A percentile compares a stretch with the other conserved stretches of the same genome.
Evolutionary conservation across 2,329 filamentous ascomycete species (phyloP).

Genomic region (Stagonosporopsis rhizophila): DNA sequence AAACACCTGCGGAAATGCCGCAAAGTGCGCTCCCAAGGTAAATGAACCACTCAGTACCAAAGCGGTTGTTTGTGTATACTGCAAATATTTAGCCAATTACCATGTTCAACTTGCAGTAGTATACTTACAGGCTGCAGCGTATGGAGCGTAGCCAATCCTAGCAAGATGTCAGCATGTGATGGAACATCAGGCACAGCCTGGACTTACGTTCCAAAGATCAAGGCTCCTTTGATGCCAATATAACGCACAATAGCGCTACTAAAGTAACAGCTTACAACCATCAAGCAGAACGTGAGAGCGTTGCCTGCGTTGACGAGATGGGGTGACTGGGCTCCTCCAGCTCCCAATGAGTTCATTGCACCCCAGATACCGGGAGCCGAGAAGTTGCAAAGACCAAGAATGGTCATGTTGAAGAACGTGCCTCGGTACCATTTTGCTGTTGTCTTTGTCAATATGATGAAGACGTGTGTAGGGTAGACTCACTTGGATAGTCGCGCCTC

Average conservation of each 20-base stretch:
- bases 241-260: constrained; percentile 69
- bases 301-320: constrained; percentile 75
- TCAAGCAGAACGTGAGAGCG: constrained; percentile 73
- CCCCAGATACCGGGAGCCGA: constrained; percentile 75
- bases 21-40: constrained; percentile 73
- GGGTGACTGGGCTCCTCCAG: constrained; percentile 70
- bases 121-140: constrained; percentile 63
- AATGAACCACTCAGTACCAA: constrained; percentile 71
- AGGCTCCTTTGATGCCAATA: constrained; percentile 73
- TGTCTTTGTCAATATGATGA: neutral
- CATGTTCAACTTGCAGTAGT: neutral
- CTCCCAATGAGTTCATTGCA: constrained; percentile 74
- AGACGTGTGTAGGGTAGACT: neutral
- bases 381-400: constrained; percentile 75
- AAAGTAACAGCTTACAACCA: constrained; percentile 74
- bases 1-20: constrained; percentile 73
- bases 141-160: constrained; percentile 72
- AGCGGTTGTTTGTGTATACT: constrained; percentile 73
- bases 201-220: constrained; percentile 72
- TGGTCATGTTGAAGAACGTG: constrained; percentile 74
- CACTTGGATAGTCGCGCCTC: constrained; percentile 38
- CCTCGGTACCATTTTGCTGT: constrained; percentile 71
- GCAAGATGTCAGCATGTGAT: neutral
- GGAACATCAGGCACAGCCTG: neutral
- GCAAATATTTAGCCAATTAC: neutral